Base-by-base conservation (phyloP, 768 basidiomycete species). In the Coprinopsis sp. region DNA sequence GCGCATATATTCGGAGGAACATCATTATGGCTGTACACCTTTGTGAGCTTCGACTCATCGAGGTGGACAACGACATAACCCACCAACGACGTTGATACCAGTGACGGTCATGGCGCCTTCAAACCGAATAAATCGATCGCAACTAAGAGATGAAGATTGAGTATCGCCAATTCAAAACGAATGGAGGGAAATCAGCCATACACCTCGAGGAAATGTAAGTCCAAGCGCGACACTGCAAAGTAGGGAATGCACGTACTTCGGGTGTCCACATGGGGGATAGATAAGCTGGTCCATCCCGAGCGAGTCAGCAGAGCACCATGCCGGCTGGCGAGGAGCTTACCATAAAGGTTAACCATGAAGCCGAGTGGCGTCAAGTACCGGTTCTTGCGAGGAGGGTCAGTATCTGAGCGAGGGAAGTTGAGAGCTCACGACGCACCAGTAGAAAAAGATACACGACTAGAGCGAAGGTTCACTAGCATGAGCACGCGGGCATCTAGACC, bases 311-410 rank as follows among this genome's bases (percentile, higher is more conserved):
- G n/a, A n/a, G n/a, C n/a, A n/a, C 3, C 11, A 18, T 37, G 18
- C 18, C 21, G n/a, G 23, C 13, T 13, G n/a, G 3, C 33, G 25
- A 23, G 36, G 4, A 24, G 23, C 54, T 44, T 54, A 70, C 72
- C 77, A 46, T 64, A 72, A 11, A 82, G 55, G 48, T 82, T 81
- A 36, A 82, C 58, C 14, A 82, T 72, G 55, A 84, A 84, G 1
- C 77, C 78, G 2, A 83, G 61, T 0, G 81, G 81, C 0, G 77
- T 81, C 16, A 83, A 61, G 54, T 84, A 84, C 21, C 82, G 76
- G 53, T 83, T 84, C 81, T 84, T 14, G 28, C 10, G n/a, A 19
- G 12, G 23, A 18, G 19, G 33, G 6, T 42, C n/a, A 10, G 21
- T 11, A 14, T 8, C 23, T 22, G 21, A n/a, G 5, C 21, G 18